Conservation (phyloP, 345 rosid genomes). For the Populus ilicifolia region DNA sequence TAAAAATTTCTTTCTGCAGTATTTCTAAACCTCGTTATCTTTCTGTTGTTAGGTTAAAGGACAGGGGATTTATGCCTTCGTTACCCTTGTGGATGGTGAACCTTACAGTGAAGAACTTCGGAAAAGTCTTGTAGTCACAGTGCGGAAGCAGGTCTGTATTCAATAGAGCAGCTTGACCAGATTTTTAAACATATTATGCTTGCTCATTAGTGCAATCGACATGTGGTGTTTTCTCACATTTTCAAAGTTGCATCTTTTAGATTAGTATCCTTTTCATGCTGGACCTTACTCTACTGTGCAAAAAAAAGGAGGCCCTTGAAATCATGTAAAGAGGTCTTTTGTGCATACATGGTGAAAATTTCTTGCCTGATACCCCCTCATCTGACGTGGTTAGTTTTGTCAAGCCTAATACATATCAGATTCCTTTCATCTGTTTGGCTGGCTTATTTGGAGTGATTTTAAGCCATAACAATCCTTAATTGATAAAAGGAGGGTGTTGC, state of each 20-base stretch:
- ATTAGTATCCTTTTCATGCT: too few species aligned
- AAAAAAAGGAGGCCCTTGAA: neutral
- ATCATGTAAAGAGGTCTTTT: neutral
- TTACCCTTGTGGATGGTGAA: conserved; percentile 85
- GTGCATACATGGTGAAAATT: neutral
- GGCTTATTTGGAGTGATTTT: neutral
- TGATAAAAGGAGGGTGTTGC: neutral
- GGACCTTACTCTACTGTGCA: too few species aligned
- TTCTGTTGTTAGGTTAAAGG: conserved; percentile 67
- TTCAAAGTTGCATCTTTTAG: too few species aligned
- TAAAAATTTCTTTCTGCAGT: neutral
- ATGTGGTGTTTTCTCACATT: too few species aligned
- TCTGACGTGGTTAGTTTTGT: too few species aligned
- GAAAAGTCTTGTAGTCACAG: conserved; percentile 59
- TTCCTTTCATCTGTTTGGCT: too few species aligned
- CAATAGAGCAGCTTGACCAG: neutral
- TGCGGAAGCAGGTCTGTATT: conserved; percentile 69
- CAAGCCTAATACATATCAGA: too few species aligned
- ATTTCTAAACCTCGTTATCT: neutral
- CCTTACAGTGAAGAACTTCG: conserved; percentile 85
- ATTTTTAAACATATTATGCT: neutral
- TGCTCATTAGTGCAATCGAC: neutral
- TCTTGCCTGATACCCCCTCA: too few species aligned
- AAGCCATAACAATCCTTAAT: neutral
- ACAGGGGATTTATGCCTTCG: conserved; percentile 95